These are phyloP conservation scores for Trichoderma gracile DNA, from an alignment of 2,329 filamentous ascomycete genomes.

Conservation along the genomic window DNA sequence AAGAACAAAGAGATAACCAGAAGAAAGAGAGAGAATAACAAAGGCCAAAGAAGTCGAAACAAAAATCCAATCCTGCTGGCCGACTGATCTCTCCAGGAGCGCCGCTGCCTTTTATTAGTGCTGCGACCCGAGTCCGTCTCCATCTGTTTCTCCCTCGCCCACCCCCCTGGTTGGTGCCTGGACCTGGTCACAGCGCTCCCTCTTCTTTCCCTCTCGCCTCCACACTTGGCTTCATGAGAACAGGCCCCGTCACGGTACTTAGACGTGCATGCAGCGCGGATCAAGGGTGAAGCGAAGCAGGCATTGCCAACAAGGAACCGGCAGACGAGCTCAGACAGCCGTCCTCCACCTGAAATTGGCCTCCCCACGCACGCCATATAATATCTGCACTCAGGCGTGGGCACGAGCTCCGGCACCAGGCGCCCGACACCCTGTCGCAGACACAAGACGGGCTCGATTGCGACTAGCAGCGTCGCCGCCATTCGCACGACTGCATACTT, in stretches of 20 bases:
- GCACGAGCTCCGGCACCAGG: slow-evolving; percentile 22
- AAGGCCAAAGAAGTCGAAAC: neutral
- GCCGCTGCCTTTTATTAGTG: slow-evolving; percentile 19
- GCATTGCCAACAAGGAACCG: slow-evolving; percentile 39
- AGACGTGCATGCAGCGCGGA: slow-evolving; percentile 48
- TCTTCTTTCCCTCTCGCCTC: slow-evolving; percentile 7
- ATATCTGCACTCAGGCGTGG: slow-evolving; percentile 5
- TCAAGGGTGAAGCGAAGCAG: slow-evolving; percentile 46
- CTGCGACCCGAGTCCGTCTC: slow-evolving; percentile 8
- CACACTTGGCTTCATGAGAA: slow-evolving; percentile 19
- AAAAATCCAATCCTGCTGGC: neutral
- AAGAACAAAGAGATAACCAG: neutral
- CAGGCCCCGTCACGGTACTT: slow-evolving; percentile 14
- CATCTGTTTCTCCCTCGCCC: neutral
- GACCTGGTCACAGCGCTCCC: slow-evolving; percentile 16
- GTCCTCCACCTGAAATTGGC: slow-evolving; percentile 19
- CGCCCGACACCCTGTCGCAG: slow-evolving; percentile 7
- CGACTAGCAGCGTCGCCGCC: slow-evolving; percentile 3
- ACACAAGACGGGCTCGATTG: neutral
- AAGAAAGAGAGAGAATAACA: neutral
- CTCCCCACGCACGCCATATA: slow-evolving; percentile 2
- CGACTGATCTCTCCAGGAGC: slow-evolving; percentile 17
- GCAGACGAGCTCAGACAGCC: slow-evolving; percentile 16
- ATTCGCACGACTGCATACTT: neutral
- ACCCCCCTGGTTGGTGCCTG: slow-evolving; percentile 19